Conservation (phyloP, 192 early-diverging fungal species). For the Chytriomyces sp. region DNA sequence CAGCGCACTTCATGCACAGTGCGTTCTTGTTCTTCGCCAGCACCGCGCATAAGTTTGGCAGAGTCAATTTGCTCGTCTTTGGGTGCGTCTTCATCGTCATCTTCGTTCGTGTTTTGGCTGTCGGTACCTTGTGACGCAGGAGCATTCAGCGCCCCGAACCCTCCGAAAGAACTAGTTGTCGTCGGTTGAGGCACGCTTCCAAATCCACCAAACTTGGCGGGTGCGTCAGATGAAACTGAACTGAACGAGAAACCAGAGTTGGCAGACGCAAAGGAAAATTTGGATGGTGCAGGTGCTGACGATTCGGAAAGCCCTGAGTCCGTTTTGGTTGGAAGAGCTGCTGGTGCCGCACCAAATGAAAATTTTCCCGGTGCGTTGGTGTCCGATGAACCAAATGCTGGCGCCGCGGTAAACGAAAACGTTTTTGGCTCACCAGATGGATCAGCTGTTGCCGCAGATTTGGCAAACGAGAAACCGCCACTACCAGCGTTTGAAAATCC, state of each 20-base stretch:
- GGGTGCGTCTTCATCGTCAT: slow-evolving; percentile 42
- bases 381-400: neutral
- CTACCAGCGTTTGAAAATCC: no score
- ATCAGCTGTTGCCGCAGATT: slow-evolving; percentile 5
- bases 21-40: slow-evolving; percentile 50
- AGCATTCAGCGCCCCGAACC: slow-evolving; percentile 7
- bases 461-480: slow-evolving; percentile 14
- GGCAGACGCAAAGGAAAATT: neutral
- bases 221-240: neutral
- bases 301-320: neutral
- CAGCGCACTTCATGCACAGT: slow-evolving; percentile 35
- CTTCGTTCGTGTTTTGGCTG: slow-evolving; percentile 20
- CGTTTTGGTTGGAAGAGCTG: neutral
- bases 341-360: neutral
- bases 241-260: slow-evolving; percentile 1
- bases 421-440: neutral
- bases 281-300: neutral
- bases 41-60: slow-evolving; percentile 46
- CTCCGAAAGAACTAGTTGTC: slow-evolving; percentile 11
- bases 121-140: neutral
- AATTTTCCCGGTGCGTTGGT: neutral
- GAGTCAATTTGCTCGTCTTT: slow-evolving; percentile 41
- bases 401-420: neutral
- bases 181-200: no score
- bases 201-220: slow-evolving; percentile 30